Percentiles rank a stretch among this genome's conserved stretches.
phyloP scores from a whole-genome alignment of 192 early-diverging fungal species.

The Backusella luteola region DNA sequence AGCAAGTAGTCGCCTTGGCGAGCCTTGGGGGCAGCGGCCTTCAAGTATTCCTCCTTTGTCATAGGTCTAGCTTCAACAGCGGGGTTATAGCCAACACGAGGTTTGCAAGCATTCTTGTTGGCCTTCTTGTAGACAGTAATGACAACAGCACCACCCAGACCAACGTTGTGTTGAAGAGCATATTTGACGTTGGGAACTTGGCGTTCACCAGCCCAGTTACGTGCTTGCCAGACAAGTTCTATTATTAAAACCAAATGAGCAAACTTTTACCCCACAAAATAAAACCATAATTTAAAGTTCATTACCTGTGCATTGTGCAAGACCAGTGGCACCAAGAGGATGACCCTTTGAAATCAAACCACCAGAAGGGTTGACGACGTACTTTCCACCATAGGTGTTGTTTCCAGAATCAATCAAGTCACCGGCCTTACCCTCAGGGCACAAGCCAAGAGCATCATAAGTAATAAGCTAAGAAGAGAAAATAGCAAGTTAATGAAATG shows the following conservation, averaged over 20 bases:
- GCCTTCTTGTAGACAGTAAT: conserved; percentile 52
- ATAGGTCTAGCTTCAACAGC: conserved; percentile 57
- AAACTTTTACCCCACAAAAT: not conserved
- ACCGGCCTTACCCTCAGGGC: conserved; percentile 63
- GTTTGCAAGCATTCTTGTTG: conserved; percentile 13
- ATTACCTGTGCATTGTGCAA: conserved; percentile 68
- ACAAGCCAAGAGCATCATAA: conserved; percentile 71
- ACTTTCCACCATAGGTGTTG: conserved; percentile 60
- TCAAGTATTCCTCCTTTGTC: conserved; percentile 51
- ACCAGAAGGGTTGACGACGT: conserved; percentile 69
- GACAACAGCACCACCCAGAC: conserved; percentile 74
- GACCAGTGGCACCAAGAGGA: conserved; percentile 72
- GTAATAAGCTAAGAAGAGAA: conserved; percentile 41
- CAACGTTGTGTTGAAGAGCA: conserved; percentile 72
- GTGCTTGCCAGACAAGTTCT: conserved; percentile 55
- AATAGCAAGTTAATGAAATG: not conserved
- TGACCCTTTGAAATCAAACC: conserved; percentile 77
- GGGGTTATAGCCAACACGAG: conserved; percentile 55
- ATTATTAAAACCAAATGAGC: not conserved
- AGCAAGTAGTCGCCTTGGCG: conserved; percentile 1
- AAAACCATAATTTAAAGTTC: not conserved
- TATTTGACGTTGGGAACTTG: conserved; percentile 64
- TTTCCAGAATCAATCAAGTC: conserved; percentile 53
- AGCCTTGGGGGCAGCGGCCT: conserved; percentile 29
- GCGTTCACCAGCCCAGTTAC: conserved; percentile 62